These are phyloP conservation scores for Apophysomyces elegans DNA, from an alignment of 371 early-diverging fungal genomes.

Conservation along the genomic window DNA sequence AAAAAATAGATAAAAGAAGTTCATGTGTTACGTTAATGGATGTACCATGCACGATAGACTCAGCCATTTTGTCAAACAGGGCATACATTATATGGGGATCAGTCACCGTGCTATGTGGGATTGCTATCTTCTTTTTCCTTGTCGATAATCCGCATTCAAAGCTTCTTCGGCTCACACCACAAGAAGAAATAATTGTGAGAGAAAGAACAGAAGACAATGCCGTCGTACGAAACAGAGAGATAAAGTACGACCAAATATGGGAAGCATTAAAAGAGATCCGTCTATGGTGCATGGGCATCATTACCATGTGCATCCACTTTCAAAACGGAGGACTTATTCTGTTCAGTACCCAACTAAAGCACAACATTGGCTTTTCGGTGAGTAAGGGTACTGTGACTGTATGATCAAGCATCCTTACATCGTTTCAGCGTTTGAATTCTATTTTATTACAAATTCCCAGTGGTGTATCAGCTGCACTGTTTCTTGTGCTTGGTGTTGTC, in stretches of 20 bases:
- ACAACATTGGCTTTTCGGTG: conserved; percentile 45
- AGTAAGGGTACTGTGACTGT: conserved; percentile 11
- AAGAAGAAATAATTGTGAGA: conserved; percentile 39
- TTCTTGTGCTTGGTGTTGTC: conserved; percentile 17
- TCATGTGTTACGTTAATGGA: background rate
- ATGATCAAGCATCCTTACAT: background rate
- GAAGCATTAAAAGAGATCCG: conserved; percentile 45
- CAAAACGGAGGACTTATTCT: conserved; percentile 44
- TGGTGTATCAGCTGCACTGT: conserved; percentile 26
- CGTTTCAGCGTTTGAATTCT: conserved; percentile 19
- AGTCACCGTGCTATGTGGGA: conserved; percentile 34
- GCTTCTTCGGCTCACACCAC: conserved; percentile 29
- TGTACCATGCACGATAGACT: conserved; percentile 1
- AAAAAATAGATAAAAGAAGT: background rate
- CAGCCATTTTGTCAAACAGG: conserved; percentile 22
- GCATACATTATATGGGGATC: conserved; percentile 43
- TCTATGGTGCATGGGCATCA: conserved; percentile 26
- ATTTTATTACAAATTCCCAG: conserved; percentile 42
- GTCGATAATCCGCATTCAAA: conserved; percentile 33
- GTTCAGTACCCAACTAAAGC: conserved; percentile 41
- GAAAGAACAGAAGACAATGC: conserved; percentile 40
- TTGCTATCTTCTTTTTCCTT: conserved; percentile 34
- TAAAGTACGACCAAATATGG: conserved; percentile 32
- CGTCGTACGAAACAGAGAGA: conserved; percentile 29
- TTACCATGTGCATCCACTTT: conserved; percentile 27